phyloP scores from a whole-genome alignment of 495 filamentous ascomycete species.

The Penicillium parvum region DNA sequence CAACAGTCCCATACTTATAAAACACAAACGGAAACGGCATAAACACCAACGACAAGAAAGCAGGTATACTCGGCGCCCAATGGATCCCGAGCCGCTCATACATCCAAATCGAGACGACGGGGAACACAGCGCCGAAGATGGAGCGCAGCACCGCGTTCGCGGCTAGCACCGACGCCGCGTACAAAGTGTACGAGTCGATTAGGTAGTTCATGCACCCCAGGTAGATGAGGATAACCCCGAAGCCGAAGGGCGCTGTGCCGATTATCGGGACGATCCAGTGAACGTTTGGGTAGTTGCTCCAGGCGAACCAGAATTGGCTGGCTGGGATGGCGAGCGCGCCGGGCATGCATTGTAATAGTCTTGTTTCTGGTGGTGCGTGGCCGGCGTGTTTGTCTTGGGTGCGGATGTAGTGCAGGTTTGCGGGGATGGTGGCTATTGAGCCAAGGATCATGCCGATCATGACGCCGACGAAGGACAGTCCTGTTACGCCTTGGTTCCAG shows the following conservation, averaged over 20 bases:
- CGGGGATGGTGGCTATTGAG: constrained; percentile 21
- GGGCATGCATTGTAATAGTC: constrained; percentile 14
- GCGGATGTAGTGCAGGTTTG: constrained; percentile 17
- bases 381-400: background rate
- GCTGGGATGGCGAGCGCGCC: constrained; percentile 20
- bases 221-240: constrained; percentile 60
- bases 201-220: constrained; percentile 62
- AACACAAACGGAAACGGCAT: constrained; percentile 67
- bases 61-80: constrained; percentile 66
- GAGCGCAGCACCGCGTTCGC: constrained; percentile 59
- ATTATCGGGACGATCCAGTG: constrained; percentile 58
- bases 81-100: constrained; percentile 63
- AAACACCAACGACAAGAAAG: constrained; percentile 61
- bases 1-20: constrained; percentile 56
- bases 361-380: constrained; percentile 9
- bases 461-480: constrained; percentile 65
- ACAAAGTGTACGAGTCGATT: constrained; percentile 67
- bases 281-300: constrained; percentile 52
- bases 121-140: constrained; percentile 65
- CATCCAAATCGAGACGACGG: constrained; percentile 65
- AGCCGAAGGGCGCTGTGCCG: constrained; percentile 55
- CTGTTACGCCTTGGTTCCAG: constrained; percentile 58
- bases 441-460: constrained; percentile 62
- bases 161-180: constrained; percentile 64
- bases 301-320: constrained; percentile 49